Evolutionary conservation across 2,329 filamentous ascomycete genomes (phyloP), one percentile per base, ranked within the genome.

Genomic region (Xylaria hypoxylon): DNA sequence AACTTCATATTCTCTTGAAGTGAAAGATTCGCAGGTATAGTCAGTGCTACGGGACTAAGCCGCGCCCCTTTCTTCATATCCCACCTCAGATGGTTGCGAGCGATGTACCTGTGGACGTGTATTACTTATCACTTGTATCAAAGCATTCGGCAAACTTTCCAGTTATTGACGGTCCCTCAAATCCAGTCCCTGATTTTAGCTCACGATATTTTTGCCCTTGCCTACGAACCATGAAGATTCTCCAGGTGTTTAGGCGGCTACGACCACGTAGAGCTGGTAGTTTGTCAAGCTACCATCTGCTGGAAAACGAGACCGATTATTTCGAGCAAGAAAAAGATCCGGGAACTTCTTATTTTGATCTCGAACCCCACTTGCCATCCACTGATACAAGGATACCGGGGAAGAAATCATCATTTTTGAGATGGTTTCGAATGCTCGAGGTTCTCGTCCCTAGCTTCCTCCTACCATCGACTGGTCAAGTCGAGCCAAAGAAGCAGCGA

Each of bases 371-470:
- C 13, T 50, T 48, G n/a, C 7, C 35, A 22, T 45, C 50, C 3
- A 1, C 51, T 2, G n/a, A 15, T 28, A 15, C 22, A 22, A 7
- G 24, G 10, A 45, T 17, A 22, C 11, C 31, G 2, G 62, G 24
- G 28, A 59, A 26, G n/a, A 7, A 24, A 19, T 45, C 1, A 26
- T 33, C 26, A 4, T 5, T 22, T 2, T 19, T 22, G 2, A 38
- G 45, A 45, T 58, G 53, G 52, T 48, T 70, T 31, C 60, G 59
- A 44, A 61, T 53, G 4, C 40, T 71, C n/a, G 31, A 28, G 4
- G n/a, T 69, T 24, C 42, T 73, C n/a, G 51, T 72, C 3, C 71
- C 72, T 5, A 72, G 72, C 57, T 74, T 72, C 48, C 58, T 74
- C 22, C 65, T 60, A 7, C 15, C 44, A 15, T 45, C 24, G 2